These are phyloP conservation scores for Tuber aestivum DNA, from an alignment of 495 filamentous ascomycete species.

Conservation along the genomic window DNA sequence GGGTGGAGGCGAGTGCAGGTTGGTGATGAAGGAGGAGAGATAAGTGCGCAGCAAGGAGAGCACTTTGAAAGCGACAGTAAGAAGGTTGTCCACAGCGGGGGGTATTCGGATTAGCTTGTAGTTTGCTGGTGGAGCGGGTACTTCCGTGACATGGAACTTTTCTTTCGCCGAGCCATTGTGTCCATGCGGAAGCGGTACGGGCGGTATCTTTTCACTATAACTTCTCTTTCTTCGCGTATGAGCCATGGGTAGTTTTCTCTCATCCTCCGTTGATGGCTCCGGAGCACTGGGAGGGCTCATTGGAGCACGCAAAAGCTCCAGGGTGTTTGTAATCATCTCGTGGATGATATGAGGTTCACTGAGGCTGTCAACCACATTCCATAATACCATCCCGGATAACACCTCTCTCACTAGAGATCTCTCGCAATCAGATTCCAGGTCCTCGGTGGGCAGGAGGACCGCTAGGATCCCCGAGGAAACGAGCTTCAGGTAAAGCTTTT, in stretches of 20 bases:
- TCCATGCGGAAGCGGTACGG: neutral
- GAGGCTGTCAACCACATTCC: slow-evolving; percentile 65
- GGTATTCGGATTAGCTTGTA: slow-evolving; percentile 11
- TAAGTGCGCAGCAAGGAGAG: slow-evolving; percentile 14
- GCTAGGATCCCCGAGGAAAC: slow-evolving; percentile 56
- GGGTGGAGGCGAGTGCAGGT: slow-evolving; percentile 14
- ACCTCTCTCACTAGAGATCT: slow-evolving; percentile 76
- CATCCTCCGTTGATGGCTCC: neutral
- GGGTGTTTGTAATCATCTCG: slow-evolving; percentile 65
- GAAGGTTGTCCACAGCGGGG: slow-evolving; percentile 15
- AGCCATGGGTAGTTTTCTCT: neutral
- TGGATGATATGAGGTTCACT: slow-evolving; percentile 83
- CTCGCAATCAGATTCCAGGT: slow-evolving; percentile 79
- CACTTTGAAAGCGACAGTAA: slow-evolving; percentile 9
- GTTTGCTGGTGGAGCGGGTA: slow-evolving; percentile 4
- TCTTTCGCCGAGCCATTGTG: neutral
- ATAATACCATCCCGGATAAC: slow-evolving; percentile 76
- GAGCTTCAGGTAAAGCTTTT: slow-evolving; percentile 30
- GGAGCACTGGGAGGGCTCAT: neutral
- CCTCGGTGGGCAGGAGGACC: slow-evolving; percentile 81
- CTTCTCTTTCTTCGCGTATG: slow-evolving; percentile 1
- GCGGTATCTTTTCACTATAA: slow-evolving; percentile 5
- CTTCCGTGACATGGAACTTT: neutral
- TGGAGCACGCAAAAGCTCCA: slow-evolving; percentile 43
- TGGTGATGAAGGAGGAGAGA: slow-evolving; percentile 23